Percentiles rank a stretch among this genome's conserved stretches.
phyloP scores from a whole-genome alignment of 208 protist genomes.

The Wallacemonas sp. region DNA sequence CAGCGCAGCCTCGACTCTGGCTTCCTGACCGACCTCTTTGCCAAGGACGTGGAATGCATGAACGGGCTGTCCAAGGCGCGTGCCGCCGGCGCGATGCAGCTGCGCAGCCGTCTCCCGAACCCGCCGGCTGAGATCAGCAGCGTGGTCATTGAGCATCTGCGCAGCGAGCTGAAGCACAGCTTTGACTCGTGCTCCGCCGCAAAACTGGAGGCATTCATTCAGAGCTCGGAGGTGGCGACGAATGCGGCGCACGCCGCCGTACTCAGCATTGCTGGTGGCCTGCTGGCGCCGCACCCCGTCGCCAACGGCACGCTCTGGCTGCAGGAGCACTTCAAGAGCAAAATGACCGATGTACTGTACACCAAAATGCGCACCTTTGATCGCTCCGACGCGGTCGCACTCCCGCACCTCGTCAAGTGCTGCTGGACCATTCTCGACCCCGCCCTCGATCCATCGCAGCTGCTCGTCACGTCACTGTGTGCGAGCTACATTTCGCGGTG shows the following conservation, averaged over 20 bases:
- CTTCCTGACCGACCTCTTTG: constrained; percentile 23
- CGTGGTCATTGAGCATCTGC: constrained; percentile 9
- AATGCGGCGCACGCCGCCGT: constrained; percentile 24
- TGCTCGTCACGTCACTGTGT: constrained; percentile 21
- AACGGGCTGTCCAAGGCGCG: constrained; percentile 26
- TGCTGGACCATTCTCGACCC: constrained; percentile 56
- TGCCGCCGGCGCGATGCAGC: constrained; percentile 26
- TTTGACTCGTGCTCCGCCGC: constrained; percentile 34
- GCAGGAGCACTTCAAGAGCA: constrained; percentile 52
- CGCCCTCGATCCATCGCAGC: constrained; percentile 26
- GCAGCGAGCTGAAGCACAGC: constrained; percentile 33
- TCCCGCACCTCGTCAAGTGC: constrained; percentile 29
- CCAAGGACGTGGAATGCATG: constrained; percentile 17
- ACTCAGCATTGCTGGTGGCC: constrained; percentile 47
- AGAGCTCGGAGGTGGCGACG: background rate
- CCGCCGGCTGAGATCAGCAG: constrained; percentile 15
- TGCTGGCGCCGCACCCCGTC: constrained; percentile 41
- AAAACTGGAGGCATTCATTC: constrained; percentile 46
- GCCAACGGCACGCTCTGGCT: constrained; percentile 48
- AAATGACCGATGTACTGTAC: constrained; percentile 43
- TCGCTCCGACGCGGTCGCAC: constrained; percentile 30
- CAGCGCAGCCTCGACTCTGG: constrained; percentile 6
- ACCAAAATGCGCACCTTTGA: constrained; percentile 54
- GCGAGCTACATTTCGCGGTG: constrained; percentile 34
- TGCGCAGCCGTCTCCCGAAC: constrained; percentile 18